Base-by-base conservation (phyloP, 1,139 yeast genomes). In the Scheffersomyces parashehatae region DNA sequence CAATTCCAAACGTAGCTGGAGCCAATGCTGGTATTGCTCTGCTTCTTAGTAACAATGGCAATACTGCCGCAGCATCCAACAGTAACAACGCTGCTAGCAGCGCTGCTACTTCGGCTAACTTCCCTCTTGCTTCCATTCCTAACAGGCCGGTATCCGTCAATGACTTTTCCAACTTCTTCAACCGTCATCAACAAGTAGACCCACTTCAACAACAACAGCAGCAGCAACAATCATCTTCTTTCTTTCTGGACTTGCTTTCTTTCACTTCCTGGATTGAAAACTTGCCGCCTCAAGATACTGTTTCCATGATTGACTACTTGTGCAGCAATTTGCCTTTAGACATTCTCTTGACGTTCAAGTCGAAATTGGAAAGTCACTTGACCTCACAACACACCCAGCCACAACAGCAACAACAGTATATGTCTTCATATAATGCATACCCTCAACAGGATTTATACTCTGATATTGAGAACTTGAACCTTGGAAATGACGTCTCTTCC, bases 221-320 rank as follows among this genome's bases (percentile, higher is more conserved):
- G 37, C 53, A 42, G 29, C 55, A 48, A 16, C 43, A 29, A 34
- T 28, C 30, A 32, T 54, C 45, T 57, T 63, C 52, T 42, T 72
- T 71, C 48, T 70, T 66, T 52, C 68, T 58, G 60, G 78, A 74
- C 48, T 62, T 85, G 56, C 68, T 77, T 44, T 73, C 76, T 43
- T 75, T 81, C 52, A 75, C 80, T 51, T 70, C 69, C 52, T 85
- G 90, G 90, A 69, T 84, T 53, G 77, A 76, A 50, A 72, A 70
- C 52, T 70, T 85, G 59, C 75, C 68, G 44, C 72, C 79, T 9
- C 78, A 75, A 43, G 88, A 85, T 53, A 82, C 75, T 52, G 68
- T 77, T 46, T 68, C 81, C 28, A 78, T 82, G 60, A 71, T 83
- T 58, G 88, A 84, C 51, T 75, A 82, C 52, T 79, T 66, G 58